A percentile compares a stretch with the other conserved stretches of the same genome.
Evolutionary conservation across 2,329 filamentous ascomycete species (phyloP).

Genomic region (Ophidiomyces ophidiicola): DNA sequence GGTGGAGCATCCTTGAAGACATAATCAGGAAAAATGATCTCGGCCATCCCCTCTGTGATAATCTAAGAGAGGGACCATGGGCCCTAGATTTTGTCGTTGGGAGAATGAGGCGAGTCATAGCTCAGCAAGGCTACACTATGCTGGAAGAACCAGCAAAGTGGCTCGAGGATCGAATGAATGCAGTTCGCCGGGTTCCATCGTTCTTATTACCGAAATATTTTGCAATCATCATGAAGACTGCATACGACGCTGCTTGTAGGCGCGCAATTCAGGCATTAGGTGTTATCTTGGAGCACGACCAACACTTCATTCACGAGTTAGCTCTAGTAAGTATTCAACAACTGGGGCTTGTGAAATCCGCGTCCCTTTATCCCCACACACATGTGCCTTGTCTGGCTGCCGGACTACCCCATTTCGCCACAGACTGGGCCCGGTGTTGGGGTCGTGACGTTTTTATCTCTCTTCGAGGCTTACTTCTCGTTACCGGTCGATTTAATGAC

Average conservation of each 20-base stretch:
- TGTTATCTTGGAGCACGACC: slow-evolving; percentile 62
- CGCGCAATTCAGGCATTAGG: slow-evolving; percentile 68
- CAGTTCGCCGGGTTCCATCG: slow-evolving; percentile 70
- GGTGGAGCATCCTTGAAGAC: slow-evolving; percentile 83
- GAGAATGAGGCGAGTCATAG: slow-evolving; percentile 60
- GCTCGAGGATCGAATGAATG: slow-evolving; percentile 74
- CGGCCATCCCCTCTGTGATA: slow-evolving; percentile 84
- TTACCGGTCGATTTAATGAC: slow-evolving; percentile 75
- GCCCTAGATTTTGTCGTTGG: slow-evolving; percentile 75
- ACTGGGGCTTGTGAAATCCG: slow-evolving; percentile 78
- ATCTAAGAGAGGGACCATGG: slow-evolving; percentile 85
- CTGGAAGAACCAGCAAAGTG: slow-evolving; percentile 59
- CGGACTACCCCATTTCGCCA: slow-evolving; percentile 84
- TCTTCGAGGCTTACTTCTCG: slow-evolving; percentile 78
- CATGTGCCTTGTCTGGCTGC: slow-evolving; percentile 78
- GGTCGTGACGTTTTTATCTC: slow-evolving; percentile 96
- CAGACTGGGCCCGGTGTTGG: slow-evolving; percentile 93
- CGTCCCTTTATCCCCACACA: slow-evolving; percentile 77
- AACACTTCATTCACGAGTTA: slow-evolving; percentile 78
- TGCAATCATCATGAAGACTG: slow-evolving; percentile 72
- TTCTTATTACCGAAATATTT: slow-evolving; percentile 92
- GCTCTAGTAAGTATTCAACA: slow-evolving; percentile 87
- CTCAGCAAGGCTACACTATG: slow-evolving; percentile 48
- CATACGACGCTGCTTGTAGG: slow-evolving; percentile 72
- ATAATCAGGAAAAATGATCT: slow-evolving; percentile 83